A percentile compares a stretch with the other conserved stretches of the same genome.
Conservation (phyloP, 2,329 filamentous ascomycete genomes). For the Tolypocladium sp. region DNA sequence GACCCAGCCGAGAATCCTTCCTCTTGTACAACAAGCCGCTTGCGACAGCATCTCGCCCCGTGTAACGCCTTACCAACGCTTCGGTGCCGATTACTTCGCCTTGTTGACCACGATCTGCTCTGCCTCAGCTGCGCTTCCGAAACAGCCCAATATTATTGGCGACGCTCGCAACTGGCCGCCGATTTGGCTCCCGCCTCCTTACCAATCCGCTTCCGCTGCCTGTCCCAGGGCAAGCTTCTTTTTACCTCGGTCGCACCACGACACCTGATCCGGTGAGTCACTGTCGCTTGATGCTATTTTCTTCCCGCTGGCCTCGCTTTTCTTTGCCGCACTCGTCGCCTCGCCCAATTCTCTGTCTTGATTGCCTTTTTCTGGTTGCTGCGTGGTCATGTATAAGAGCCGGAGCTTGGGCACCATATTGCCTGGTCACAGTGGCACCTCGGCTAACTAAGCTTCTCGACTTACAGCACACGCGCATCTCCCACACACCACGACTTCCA, state of each 20-base stretch:
- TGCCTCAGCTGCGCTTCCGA: conserved; percentile 17
- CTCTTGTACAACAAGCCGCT: conserved; percentile 6
- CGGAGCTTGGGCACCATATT: neutral
- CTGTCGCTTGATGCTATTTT: conserved; percentile 16
- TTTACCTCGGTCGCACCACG: conserved; percentile 17
- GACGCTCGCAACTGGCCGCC: conserved; percentile 20
- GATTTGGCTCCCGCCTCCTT: conserved; percentile 17
- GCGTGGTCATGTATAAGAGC: conserved; percentile 1
- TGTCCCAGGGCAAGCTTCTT: conserved; percentile 11
- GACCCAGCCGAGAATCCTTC: conserved; percentile 5
- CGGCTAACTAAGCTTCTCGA: conserved; percentile 1
- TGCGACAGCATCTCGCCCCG: conserved; percentile 20
- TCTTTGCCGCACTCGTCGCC: conserved; percentile 3
- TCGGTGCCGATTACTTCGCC: conserved; percentile 23
- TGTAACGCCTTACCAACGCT: conserved; percentile 21
- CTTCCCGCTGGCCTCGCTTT: conserved; percentile 6
- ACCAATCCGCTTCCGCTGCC: conserved; percentile 4
- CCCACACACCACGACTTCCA: conserved; percentile 4
- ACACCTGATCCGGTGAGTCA: conserved; percentile 23
- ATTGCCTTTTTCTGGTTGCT: too few relatives aligned
- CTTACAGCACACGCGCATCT: conserved; percentile 1
- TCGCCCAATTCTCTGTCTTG: neutral
- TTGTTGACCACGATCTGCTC: conserved; percentile 17
- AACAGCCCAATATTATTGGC: conserved; percentile 25
- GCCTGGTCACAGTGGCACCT: neutral